Evolutionary conservation across 2,329 filamentous ascomycete species (phyloP).

Genomic region (Ophiostoma tasmaniense): DNA sequence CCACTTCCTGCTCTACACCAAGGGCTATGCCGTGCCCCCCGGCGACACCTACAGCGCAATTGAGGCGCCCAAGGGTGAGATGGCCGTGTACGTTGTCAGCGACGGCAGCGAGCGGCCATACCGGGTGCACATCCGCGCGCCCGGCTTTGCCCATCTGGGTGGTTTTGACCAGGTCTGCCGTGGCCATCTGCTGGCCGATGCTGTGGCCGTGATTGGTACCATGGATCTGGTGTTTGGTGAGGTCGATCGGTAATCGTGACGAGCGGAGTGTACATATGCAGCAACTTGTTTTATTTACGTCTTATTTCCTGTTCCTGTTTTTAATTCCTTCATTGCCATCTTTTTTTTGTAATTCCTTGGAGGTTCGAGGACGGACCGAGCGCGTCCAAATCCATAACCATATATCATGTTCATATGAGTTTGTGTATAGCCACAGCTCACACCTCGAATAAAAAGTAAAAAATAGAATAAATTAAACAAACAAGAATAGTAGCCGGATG

Average conservation of each 20-base stretch:
- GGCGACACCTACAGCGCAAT: conserved; percentile 98
- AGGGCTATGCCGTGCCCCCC: conserved; percentile 93
- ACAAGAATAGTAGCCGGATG: neutral
- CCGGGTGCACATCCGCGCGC: conserved; percentile 92
- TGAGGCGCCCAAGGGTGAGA: conserved; percentile 99
- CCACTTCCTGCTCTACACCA: conserved; percentile 97
- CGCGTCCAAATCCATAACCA: neutral
- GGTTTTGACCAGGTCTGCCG: conserved; percentile 90
- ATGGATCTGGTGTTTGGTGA: conserved; percentile 85
- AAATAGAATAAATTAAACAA: neutral
- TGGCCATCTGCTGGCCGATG: conserved; percentile 91
- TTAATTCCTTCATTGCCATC: neutral
- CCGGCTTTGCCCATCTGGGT: conserved; percentile 88
- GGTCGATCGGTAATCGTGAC: conserved; percentile 46
- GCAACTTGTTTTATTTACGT: neutral
- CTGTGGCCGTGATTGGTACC: conserved; percentile 87
- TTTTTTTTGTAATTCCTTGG: neutral
- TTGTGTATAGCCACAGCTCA: neutral
- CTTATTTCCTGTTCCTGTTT: neutral
- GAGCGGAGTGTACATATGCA: conserved; percentile 16
- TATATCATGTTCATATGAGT: neutral
- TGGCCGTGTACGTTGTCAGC: conserved; percentile 94
- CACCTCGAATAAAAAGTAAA: neutral
- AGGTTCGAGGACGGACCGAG: neutral
- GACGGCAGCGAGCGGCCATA: conserved; percentile 96